phyloP scores from a whole-genome alignment of 2,329 filamentous ascomycete species.

The Alternaria consortialis region DNA sequence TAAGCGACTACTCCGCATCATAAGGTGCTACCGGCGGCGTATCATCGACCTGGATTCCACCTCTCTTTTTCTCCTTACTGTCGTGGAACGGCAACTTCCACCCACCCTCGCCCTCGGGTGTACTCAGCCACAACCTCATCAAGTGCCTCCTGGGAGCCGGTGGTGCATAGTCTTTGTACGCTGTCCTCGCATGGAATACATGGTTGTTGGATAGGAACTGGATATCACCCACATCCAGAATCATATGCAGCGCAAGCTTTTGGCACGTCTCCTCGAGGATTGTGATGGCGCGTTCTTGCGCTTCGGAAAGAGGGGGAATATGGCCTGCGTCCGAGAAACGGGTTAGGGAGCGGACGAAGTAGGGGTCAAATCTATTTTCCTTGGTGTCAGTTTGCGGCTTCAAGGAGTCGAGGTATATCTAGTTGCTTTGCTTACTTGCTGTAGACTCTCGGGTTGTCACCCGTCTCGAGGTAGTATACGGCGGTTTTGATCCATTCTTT shows the following conservation, averaged over 20 bases:
- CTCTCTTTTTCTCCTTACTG: constrained; percentile 82
- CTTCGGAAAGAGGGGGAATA: constrained; percentile 75
- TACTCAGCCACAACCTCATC: constrained; percentile 84
- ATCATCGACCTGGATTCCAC: constrained; percentile 87
- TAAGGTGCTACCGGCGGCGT: constrained; percentile 76
- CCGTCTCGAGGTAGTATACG: constrained; percentile 80
- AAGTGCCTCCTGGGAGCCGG: constrained; percentile 77
- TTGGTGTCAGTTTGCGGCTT: constrained; percentile 15
- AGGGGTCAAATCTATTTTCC: constrained; percentile 75
- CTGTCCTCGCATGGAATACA: constrained; percentile 81
- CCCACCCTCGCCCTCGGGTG: constrained; percentile 81
- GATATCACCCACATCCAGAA: constrained; percentile 86
- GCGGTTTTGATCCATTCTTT: constrained; percentile 76
- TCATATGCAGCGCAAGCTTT: constrained; percentile 79
- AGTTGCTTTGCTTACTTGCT: constrained; percentile 66
- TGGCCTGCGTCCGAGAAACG: constrained; percentile 77
- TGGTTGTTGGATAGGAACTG: constrained; percentile 86
- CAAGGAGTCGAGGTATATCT: neutral
- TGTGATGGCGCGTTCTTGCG: constrained; percentile 72
- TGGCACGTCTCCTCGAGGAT: constrained; percentile 81
- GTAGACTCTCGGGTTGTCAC: constrained; percentile 72
- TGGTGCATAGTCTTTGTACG: constrained; percentile 75
- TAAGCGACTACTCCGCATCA: constrained; percentile 72
- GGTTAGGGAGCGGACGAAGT: constrained; percentile 79
- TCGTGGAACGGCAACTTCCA: constrained; percentile 87